phyloP scores from a whole-genome alignment of 345 rosid species.

The Fremontodendron californicum region DNA sequence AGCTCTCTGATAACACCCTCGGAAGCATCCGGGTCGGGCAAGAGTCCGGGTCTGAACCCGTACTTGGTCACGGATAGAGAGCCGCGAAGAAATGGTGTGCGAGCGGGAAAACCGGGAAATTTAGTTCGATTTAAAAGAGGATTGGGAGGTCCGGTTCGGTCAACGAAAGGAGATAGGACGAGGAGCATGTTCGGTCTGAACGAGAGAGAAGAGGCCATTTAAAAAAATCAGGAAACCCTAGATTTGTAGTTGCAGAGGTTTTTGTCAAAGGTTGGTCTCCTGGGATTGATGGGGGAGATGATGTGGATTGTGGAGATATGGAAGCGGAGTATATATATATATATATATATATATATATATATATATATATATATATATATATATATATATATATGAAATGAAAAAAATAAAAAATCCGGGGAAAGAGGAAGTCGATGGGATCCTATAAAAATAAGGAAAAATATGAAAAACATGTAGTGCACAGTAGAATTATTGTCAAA shows the following conservation, averaged over 20 bases:
- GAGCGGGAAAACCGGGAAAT: conserved; percentile 1
- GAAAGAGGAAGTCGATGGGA: too few species aligned
- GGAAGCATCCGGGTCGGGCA: conserved; percentile 18
- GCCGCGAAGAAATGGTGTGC: conserved; percentile 4
- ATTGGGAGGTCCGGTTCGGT: background rate
- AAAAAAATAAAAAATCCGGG: too few species aligned
- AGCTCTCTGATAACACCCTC: conserved; percentile 42
- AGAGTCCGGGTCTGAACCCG: conserved; percentile 4
- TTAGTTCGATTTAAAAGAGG: conserved; percentile 5
- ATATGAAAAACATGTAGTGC: too few species aligned
- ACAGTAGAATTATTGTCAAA: too few species aligned
- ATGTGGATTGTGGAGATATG: background rate
- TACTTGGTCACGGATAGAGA: conserved; percentile 3
- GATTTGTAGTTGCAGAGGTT: background rate
- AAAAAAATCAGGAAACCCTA: background rate
- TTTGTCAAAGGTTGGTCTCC: background rate
- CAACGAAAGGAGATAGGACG: background rate
- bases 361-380: too few species aligned
- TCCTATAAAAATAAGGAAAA: too few species aligned
- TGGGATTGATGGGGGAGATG: background rate
- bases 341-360: too few species aligned
- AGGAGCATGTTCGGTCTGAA: background rate
- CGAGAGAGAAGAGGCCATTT: conserved; percentile 1
- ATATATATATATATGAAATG: too few species aligned
- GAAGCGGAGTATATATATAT: background rate